These are phyloP conservation scores for Trichoderma endophyticum DNA, from an alignment of 2,329 filamentous ascomycete species.

Conservation along the genomic window DNA sequence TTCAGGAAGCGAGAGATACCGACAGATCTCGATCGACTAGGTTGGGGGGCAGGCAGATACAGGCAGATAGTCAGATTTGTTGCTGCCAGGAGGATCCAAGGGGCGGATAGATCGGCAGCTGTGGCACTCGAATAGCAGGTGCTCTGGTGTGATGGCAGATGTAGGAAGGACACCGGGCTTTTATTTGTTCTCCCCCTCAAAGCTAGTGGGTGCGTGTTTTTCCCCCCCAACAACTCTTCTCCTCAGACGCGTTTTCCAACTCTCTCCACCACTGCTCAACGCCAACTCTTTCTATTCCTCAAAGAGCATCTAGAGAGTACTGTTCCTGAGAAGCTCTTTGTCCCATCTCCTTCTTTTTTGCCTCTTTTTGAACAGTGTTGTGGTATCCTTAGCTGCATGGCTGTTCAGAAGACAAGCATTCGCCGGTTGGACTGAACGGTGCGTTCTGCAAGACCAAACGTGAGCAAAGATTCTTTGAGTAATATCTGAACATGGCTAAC, in stretches of 20 bases:
- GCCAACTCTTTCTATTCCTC: neutral
- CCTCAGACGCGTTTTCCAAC: neutral
- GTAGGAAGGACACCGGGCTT: neutral
- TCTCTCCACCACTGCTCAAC: neutral
- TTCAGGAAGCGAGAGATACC: neutral
- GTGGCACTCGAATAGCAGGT: neutral
- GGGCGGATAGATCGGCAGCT: neutral
- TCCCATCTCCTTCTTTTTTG: neutral
- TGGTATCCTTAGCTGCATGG: neutral
- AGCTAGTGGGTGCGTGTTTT: neutral
- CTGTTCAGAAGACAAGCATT: neutral
- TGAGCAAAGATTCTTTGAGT: neutral
- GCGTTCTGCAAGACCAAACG: neutral
- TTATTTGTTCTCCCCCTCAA: neutral
- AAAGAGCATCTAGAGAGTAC: neutral
- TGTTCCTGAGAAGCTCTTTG: neutral
- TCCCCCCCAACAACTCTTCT: neutral
- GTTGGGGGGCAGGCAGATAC: neutral
- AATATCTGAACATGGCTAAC: neutral
- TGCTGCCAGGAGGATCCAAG: neutral
- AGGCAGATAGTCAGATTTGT: neutral
- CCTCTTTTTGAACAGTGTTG: neutral
- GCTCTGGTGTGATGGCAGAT: neutral
- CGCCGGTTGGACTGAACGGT: neutral
- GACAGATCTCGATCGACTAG: neutral